These are phyloP conservation scores for Pisolithus microcarpus DNA, from an alignment of 768 basidiomycete species.

Conservation along the genomic window DNA sequence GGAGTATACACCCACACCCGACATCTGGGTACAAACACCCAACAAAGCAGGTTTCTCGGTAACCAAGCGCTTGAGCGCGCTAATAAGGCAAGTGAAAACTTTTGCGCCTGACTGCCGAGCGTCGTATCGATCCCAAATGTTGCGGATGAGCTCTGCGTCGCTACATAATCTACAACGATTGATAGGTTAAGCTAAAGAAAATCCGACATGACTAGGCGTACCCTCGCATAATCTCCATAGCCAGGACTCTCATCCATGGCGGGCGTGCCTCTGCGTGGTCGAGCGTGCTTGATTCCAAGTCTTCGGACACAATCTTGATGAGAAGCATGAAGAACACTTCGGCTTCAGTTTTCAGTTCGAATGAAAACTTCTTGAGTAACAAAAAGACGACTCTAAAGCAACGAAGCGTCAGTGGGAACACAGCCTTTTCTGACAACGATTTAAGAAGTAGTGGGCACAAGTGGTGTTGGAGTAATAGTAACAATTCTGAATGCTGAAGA, in stretches of 20 bases:
- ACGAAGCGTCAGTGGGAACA: conserved; percentile 84
- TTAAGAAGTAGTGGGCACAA: conserved; percentile 87
- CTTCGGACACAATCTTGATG: conserved; percentile 57
- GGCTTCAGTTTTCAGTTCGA: conserved; percentile 71
- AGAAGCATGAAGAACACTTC: conserved; percentile 80
- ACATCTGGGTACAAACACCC: conserved; percentile 74
- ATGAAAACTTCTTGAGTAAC: conserved; percentile 83
- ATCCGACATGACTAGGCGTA: conserved; percentile 20
- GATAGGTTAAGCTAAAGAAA: conserved; percentile 3
- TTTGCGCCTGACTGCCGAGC: conserved; percentile 53
- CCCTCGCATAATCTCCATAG: conserved; percentile 92
- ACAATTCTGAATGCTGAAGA: conserved; percentile 67
- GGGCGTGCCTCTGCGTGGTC: conserved; percentile 40
- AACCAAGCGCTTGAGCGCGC: conserved; percentile 76
- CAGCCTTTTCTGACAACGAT: conserved; percentile 70
- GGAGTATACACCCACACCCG: conserved; percentile 60
- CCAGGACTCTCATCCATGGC: conserved; percentile 83
- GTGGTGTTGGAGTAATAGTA: conserved; percentile 82
- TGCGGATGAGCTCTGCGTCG: conserved; percentile 71
- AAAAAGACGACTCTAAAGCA: conserved; percentile 92
- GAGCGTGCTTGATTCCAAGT: conserved; percentile 27
- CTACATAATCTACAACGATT: conserved; percentile 53
- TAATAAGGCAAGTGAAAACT: conserved; percentile 70
- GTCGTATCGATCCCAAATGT: conserved; percentile 76
- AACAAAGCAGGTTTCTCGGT: conserved; percentile 85